Evolutionary conservation across 305 asterid species (phyloP), one percentile per base, ranked within the genome.

Genomic region (Coffea humblotiana): DNA sequence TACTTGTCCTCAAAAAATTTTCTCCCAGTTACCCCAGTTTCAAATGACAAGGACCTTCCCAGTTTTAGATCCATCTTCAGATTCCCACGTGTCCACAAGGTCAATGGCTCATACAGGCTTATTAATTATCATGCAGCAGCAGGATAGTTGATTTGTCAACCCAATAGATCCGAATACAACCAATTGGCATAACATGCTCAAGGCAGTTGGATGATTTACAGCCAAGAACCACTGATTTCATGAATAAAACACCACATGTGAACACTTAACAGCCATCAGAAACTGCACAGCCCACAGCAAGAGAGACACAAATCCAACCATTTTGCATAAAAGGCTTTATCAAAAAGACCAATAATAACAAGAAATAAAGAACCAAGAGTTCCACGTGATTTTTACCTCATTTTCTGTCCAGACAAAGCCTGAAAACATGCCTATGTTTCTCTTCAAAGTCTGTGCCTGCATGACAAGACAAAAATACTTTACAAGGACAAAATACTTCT

Each of bases 391-490:
- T 48, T 47, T 37, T 81, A 93, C 99, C 98, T 95, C 98, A 87
- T 89, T 88, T 84, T 94, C 94, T 81, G 74, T 84, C 99, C 99
- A 95, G 64, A 89, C 92, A 87, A 87, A 94, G 77, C 99, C 99
- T 86, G 98, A 96, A 90, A 96, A 96, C 88, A 86, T 91, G 83
- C 99, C 97, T 23, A 96, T 81, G 81, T 96, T 91, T 90, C 85
- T 92, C 94, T 96, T 96, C 91, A 96, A 71, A 58, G 74, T 78
- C 27, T 90, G 90, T 77, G 82, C 92, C 99, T 96, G 92, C 61
- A 86, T 71, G 82, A 82, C 71, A 79, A 78, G 75, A 72, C 45
- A 35, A 48, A 6, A 7, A 70, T 32, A 74, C 73, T 43, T 40
- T 71, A 60, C 35, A 73, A 68, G 15, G 40, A 25, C 54, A 49